These are phyloP conservation scores for Ogataea ramenticola DNA, from an alignment of 805 yeast species.

Conservation along the genomic window DNA sequence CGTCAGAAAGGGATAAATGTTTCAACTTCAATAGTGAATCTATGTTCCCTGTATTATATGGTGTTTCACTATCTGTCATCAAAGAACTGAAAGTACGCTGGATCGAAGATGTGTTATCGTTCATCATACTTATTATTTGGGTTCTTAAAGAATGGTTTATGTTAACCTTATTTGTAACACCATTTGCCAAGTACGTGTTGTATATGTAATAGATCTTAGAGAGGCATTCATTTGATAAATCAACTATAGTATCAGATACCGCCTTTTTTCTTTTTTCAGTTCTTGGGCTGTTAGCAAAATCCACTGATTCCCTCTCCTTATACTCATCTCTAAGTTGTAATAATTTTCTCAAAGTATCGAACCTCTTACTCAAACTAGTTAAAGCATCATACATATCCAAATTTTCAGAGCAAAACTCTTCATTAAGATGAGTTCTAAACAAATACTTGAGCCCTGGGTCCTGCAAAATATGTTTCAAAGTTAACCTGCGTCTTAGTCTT, in stretches of 20 bases:
- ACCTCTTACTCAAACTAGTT: slow-evolving; percentile 40
- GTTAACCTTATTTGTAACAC: slow-evolving; percentile 66
- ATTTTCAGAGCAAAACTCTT: slow-evolving; percentile 67
- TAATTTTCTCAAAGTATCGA: slow-evolving; percentile 35
- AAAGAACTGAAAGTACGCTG: neutral
- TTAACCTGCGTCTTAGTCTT: slow-evolving; percentile 4
- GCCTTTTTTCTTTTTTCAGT: slow-evolving; percentile 21
- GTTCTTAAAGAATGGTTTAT: slow-evolving; percentile 49
- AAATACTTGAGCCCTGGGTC: slow-evolving; percentile 75
- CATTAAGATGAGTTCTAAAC: slow-evolving; percentile 58
- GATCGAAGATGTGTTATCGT: slow-evolving; percentile 3
- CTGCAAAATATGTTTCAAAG: slow-evolving; percentile 37
- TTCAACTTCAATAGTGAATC: slow-evolving; percentile 5
- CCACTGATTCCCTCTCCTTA: too few relatives aligned
- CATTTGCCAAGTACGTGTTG: slow-evolving; percentile 54
- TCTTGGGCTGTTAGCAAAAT: slow-evolving; percentile 7
- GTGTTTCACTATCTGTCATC: neutral
- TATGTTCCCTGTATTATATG: neutral
- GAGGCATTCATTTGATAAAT: slow-evolving; percentile 46
- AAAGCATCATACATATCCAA: slow-evolving; percentile 64
- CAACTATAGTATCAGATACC: slow-evolving; percentile 30
- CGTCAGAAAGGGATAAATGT: slow-evolving; percentile 1
- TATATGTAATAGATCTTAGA: slow-evolving; percentile 59
- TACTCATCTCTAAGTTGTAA: slow-evolving; percentile 18
- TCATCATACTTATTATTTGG: slow-evolving; percentile 5